A percentile compares a stretch with the other conserved stretches of the same genome.
These are phyloP conservation scores for Lachnellula cervina DNA, from an alignment of 2,329 filamentous ascomycete genomes.

Conservation along the genomic window DNA sequence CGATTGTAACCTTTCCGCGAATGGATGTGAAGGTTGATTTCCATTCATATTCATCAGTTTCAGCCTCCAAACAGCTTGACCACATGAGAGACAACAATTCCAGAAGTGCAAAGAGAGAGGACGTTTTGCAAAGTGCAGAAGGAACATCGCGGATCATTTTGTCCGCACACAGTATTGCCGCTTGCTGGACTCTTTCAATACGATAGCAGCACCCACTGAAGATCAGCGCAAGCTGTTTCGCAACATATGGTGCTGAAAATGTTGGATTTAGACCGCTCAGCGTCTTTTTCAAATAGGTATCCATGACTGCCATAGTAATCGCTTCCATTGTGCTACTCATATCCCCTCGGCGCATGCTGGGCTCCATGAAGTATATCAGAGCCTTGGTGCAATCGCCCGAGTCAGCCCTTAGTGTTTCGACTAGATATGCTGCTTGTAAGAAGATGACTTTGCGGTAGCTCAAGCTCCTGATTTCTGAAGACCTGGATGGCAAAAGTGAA, in stretches of 20 bases:
- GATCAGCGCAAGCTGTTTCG: conserved; percentile 77
- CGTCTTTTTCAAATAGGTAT: conserved; percentile 73
- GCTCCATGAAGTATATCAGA: conserved; percentile 90
- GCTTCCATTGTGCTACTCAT: conserved; percentile 62
- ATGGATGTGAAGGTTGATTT: conserved; percentile 73
- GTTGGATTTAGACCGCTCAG: conserved; percentile 64
- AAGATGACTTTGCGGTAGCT: conserved; percentile 92
- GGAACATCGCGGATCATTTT: conserved; percentile 80
- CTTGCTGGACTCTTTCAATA: conserved; percentile 84
- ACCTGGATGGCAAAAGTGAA: conserved; percentile 68
- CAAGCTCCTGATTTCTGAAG: conserved; percentile 72
- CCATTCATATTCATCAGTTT: conserved; percentile 90
- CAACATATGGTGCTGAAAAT: conserved; percentile 90
- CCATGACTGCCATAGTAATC: conserved; percentile 63
- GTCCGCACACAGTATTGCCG: conserved; percentile 77
- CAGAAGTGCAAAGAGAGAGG: conserved; percentile 85
- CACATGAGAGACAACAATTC: conserved; percentile 93
- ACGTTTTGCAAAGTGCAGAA: conserved; percentile 83
- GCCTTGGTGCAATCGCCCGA: conserved; percentile 87
- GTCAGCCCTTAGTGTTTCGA: conserved; percentile 82
- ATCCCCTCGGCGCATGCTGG: conserved; percentile 65
- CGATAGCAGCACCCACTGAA: conserved; percentile 91
- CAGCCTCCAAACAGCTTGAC: conserved; percentile 87
- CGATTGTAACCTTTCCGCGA: conserved; percentile 73
- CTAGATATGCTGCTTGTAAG: conserved; percentile 80